Base-by-base conservation (phyloP, 352 stramenopile species). In the Pythium grandisporangium region DNA sequence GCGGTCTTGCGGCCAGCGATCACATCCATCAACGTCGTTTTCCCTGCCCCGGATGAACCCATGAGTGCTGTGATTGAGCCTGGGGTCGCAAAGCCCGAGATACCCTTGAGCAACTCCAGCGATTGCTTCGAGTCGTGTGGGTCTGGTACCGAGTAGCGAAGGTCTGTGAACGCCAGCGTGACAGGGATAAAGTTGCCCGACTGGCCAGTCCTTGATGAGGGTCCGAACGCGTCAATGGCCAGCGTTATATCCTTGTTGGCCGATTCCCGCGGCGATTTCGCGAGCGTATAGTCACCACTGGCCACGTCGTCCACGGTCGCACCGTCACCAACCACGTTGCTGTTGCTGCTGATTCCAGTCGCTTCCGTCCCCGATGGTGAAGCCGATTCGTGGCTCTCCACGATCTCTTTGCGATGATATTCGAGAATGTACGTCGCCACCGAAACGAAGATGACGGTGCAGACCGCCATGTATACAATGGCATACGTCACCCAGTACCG, bases 1-100 rank as follows among this genome's bases (percentile, higher is more conserved):
- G 61, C 68, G 16, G 61, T 82, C 55, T 96, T 96, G 42, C 87
- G 62, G 16, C 86, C 55, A 8, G 86, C 75, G 34, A 97, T 48
- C 30, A 48, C 42, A 4, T 48, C 42, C 42, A 48, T 48, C 12
- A 48, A 23, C 32, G 42, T 48, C 10, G 84, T 95, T 54, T 96
- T 95, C 2, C 84, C 81, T 22, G 73, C 66, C 22, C 71, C 69
- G 5, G 42, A 56, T 2, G 53, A 43, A 17, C 67, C 67, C 56
- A 77, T 75, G 13, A 80, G 30, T 4, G 53, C 67, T 16, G 51
- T 62, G 21, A 80, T 55, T 6, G 37, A 42, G 0, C 67, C 68
- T 2, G 67, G 67, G 0, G 39, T 1, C 2, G 58, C 54, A 30
- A 52, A 52, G 1, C 63, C 67, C 4, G 42, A 56, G 43, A 56